phyloP scores from a whole-genome alignment of 495 filamentous ascomycete genomes.

The Pyrenula aspistea region DNA sequence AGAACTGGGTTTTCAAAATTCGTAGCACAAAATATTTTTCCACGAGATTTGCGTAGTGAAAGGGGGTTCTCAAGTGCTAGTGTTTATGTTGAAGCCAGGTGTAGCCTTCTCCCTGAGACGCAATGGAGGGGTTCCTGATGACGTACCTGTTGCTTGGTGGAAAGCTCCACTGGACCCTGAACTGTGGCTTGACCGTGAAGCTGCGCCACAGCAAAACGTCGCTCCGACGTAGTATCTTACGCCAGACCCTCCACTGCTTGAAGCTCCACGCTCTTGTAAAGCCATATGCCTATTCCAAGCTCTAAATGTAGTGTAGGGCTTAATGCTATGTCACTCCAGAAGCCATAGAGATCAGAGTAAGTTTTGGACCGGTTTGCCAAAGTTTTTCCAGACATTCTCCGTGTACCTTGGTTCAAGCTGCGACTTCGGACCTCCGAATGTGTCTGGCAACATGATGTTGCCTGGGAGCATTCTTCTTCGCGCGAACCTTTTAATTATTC shows the following conservation, averaged over 20 bases:
- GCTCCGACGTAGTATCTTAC: too few relatives aligned
- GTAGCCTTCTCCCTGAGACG: neutral
- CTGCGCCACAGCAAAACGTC: neutral
- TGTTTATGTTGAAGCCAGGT: constrained; percentile 1
- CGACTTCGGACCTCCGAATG: neutral
- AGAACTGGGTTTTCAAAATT: neutral
- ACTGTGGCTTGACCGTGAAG: neutral
- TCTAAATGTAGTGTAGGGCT: too few relatives aligned
- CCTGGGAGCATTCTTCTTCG: neutral
- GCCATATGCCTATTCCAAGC: too few relatives aligned
- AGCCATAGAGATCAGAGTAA: neutral
- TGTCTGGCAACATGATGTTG: neutral
- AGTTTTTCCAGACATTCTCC: neutral
- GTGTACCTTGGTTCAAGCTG: neutral
- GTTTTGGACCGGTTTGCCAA: neutral
- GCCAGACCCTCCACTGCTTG: too few relatives aligned
- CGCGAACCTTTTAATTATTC: neutral
- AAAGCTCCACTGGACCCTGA: too few relatives aligned
- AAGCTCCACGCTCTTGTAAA: too few relatives aligned
- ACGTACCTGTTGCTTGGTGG: neutral
- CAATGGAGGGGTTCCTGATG: neutral
- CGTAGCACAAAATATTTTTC: neutral
- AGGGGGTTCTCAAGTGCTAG: neutral
- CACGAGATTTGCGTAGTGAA: neutral
- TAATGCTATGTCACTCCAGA: too few relatives aligned